Evolutionary conservation across 495 filamentous ascomycete genomes (phyloP), one percentile per base, ranked within the genome.

Genomic region (Symbiotaphrina buchneri): DNA sequence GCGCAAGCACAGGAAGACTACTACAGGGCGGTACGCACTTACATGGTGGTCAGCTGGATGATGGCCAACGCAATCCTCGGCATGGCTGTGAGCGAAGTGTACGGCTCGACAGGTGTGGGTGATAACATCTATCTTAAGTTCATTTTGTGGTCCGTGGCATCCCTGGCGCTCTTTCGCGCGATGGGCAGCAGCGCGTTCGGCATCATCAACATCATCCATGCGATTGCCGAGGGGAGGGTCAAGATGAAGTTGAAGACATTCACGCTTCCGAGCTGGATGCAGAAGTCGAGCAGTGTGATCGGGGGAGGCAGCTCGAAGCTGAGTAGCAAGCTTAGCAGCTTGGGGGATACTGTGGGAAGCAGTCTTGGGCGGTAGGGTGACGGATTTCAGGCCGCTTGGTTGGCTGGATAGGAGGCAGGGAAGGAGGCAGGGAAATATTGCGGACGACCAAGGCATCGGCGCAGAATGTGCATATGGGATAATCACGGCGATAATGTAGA

Each of bases 11-110:
- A 95, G 48, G 83, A 95, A 48, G 90, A 99, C 52, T 99, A 99
- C 59, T 99, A 99, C 59, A 76, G 82, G 41, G 81, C 79, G 27
- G 90, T 99, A 27, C 72, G 90, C 23, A 95, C 90, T 8, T 99
- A 99, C 65, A 91, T 99, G 69, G 90, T 99, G 0, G 71, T 85
- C n/a, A 61, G 69, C 20, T 99, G 90, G 90, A 80, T 99, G 71
- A 54, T 87, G 4, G 67, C 71, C 28, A 99, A 99, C 47, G 76
- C 80, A 8, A 63, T 92, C 38, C 65, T 99, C 6, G 83, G 77
- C 37, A 95, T 99, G 90, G 68, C 72, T 5, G 76, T 95, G 0
- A 73, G 65, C n/a, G 85, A 95, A 53, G 69, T 76, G 10, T 95
- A 94, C 49, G 64, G 62, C 11, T 48, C 59, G 23, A 59, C 56